Conservation (phyloP, 2,329 filamentous ascomycete species). For the Neonectria magnoliae region DNA sequence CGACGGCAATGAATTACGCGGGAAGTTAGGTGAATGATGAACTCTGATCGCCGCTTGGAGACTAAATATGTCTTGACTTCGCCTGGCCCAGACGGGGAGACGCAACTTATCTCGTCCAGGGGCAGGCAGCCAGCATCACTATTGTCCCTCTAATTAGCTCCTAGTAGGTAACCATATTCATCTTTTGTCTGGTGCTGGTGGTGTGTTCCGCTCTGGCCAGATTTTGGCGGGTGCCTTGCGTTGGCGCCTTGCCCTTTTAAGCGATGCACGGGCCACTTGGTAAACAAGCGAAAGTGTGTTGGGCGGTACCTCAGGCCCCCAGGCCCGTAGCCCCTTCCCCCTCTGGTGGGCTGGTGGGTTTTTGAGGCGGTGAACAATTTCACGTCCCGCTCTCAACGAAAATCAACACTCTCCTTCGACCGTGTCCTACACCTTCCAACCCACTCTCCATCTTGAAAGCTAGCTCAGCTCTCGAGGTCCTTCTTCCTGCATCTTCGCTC, state of each 20-base stretch:
- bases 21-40: neutral
- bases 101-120: neutral
- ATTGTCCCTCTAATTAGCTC: neutral
- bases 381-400: slow-evolving; percentile 45
- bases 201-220: slow-evolving; percentile 28
- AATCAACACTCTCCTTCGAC: slow-evolving; percentile 48
- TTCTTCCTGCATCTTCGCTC: slow-evolving; percentile 34
- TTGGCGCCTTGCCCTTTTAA: slow-evolving; percentile 43
- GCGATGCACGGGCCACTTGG: slow-evolving; percentile 42
- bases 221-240: slow-evolving; percentile 32
- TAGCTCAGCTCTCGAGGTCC: slow-evolving; percentile 48
- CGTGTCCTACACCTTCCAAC: slow-evolving; percentile 42
- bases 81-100: neutral
- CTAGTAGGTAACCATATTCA: neutral
- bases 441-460: slow-evolving; percentile 48
- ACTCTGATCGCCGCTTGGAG: neutral
- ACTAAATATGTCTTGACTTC: neutral
- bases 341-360: slow-evolving; percentile 12
- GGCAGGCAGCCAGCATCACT: neutral
- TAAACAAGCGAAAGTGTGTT: slow-evolving; percentile 49
- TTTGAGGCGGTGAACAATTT: slow-evolving; percentile 49
- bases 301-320: slow-evolving; percentile 5
- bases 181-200: neutral
- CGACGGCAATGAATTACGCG: neutral
- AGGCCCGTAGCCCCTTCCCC: slow-evolving; percentile 14